A percentile compares a stretch with the other conserved stretches of the same genome.
Conservation (phyloP, 345 rosid species). For the Acer saccharum region DNA sequence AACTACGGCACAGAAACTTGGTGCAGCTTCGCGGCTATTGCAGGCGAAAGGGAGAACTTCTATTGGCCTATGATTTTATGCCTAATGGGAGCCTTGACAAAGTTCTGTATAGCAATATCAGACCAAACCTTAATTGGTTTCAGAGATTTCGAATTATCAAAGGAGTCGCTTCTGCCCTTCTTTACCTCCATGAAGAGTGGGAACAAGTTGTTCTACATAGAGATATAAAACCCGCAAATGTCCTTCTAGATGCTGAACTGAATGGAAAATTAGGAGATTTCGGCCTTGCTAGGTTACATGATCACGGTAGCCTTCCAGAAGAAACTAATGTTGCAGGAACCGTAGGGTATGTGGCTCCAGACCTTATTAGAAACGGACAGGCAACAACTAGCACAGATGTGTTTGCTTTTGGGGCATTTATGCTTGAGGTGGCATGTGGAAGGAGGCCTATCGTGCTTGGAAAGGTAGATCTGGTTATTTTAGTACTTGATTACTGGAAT, state of each 20-base stretch:
- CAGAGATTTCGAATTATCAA: constrained; percentile 45
- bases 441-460: too few species aligned
- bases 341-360: constrained; percentile 44
- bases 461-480: too few species aligned
- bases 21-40: constrained; percentile 49
- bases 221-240: constrained; percentile 45
- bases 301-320: constrained; percentile 38
- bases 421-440: too few species aligned
- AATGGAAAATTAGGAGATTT: constrained; percentile 50
- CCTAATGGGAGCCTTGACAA: constrained; percentile 46
- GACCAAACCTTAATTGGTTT: constrained; percentile 29
- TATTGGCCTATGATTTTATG: constrained; percentile 53
- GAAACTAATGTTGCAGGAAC: constrained; percentile 48
- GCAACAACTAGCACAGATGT: constrained; percentile 25
- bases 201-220: constrained; percentile 48
- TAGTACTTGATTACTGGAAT: too few species aligned
- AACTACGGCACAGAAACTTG: constrained; percentile 38
- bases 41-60: constrained; percentile 37
- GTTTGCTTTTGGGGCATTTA: too few species aligned
- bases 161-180: constrained; percentile 36
- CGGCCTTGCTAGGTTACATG: constrained; percentile 41
- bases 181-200: constrained; percentile 50
- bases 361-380: constrained; percentile 39
- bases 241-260: constrained; percentile 34
- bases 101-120: constrained; percentile 21